Evolutionary conservation across 2,329 filamentous ascomycete species (phyloP), one percentile per base, ranked within the genome.

Genomic region (Neofusicoccum ribis): DNA sequence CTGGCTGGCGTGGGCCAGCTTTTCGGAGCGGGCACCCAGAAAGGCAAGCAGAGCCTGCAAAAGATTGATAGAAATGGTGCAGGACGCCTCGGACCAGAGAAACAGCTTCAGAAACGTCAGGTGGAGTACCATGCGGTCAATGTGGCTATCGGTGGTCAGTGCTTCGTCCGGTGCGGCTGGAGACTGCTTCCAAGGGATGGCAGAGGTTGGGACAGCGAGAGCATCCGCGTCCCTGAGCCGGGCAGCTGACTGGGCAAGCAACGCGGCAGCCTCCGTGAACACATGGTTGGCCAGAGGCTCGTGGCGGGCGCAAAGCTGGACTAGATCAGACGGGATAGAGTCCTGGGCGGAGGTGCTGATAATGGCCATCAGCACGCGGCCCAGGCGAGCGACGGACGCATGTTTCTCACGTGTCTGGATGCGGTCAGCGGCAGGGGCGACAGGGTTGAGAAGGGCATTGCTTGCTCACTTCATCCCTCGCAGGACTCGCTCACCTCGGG

Each of bases 91-190:
- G 11, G 63, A 68, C 74, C 73, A 76, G 61, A 71, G 76, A 3
- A 72, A 76, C 65, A 69, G 70, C 63, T 73, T 74, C 27, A 77
- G 64, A 41, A 77, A 74, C 5, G 61, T 67, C 11, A 76, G 60
- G 63, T 72, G 73, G 0, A 68, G 47, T 5, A 52, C 15, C 36
- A 23, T 15, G 43, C 43, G 41, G 17, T 43, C 52, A 17, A 36
- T n/a, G 9, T 51, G 34, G 12, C 34, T 23, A 23, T 51, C 46
- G 14, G 31, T 36, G 43, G 17, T 47, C 3, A 20, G 5, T 9
- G 9, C 3, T 8, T 27, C 37, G 39, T 44, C 23, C n/a, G 6
- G 36, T 6, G 3, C 5, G 36, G 20, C 11, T 27, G 11, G 9
- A 12, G 37, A 5, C 5, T 39, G 20, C 17, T 31, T 43, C 49